These are phyloP conservation scores for Daldinia vernicosa DNA, from an alignment of 495 filamentous ascomycete genomes.

Conservation along the genomic window DNA sequence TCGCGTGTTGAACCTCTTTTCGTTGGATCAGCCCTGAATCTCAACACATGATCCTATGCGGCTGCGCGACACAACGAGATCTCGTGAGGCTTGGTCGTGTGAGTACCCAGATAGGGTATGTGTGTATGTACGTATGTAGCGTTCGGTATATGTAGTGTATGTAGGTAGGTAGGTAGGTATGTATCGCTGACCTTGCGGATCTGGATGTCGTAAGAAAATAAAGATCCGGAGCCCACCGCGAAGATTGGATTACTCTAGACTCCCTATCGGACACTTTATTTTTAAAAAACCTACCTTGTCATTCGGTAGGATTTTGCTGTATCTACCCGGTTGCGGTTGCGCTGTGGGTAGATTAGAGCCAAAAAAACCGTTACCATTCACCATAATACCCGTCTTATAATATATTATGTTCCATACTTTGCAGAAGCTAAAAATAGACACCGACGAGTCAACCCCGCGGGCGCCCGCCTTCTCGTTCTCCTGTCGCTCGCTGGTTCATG, in stretches of 20 bases:
- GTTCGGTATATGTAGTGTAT: neutral
- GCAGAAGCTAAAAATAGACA: constrained; percentile 40
- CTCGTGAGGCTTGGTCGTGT: constrained; percentile 32
- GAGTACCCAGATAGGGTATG: constrained; percentile 6
- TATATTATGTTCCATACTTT: constrained; percentile 30
- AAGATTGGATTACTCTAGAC: constrained; percentile 8
- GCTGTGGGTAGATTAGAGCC: constrained; percentile 14
- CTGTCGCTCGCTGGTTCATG: neutral
- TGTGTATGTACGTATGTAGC: neutral
- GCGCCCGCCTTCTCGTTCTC: constrained; percentile 10
- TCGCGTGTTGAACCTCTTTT: constrained; percentile 15
- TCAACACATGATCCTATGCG: constrained; percentile 38
- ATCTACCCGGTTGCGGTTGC: constrained; percentile 33
- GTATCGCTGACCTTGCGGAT: constrained; percentile 24
- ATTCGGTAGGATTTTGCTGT: constrained; percentile 25
- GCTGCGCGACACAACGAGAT: constrained; percentile 41
- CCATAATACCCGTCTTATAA: constrained; percentile 43
- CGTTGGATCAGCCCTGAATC: constrained; percentile 6
- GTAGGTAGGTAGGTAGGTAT: no score
- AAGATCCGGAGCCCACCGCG: constrained; percentile 35
- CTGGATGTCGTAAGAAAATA: constrained; percentile 26
- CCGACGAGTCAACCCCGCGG: constrained; percentile 31
- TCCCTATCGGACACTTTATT: constrained; percentile 24
- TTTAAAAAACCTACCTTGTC: constrained; percentile 15
- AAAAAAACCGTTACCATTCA: constrained; percentile 28